Conservation (phyloP, 2,329 filamentous ascomycete genomes). For the Penicillium sp. region DNA sequence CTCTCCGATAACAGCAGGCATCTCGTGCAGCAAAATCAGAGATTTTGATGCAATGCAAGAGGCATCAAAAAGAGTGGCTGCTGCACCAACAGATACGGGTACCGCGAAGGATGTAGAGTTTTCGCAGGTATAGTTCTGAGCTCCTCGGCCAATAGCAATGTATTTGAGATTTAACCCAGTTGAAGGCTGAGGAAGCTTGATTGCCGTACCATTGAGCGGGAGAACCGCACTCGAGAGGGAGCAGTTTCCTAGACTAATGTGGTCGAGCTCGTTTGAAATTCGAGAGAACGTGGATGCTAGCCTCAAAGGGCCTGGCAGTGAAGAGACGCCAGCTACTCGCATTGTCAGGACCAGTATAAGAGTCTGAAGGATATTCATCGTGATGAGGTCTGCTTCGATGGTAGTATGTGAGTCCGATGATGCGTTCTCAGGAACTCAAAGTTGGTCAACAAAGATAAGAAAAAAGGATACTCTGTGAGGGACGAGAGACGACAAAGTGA, state of each 20-base stretch:
- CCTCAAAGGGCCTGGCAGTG: constrained; percentile 15
- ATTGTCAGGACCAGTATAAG: constrained; percentile 1
- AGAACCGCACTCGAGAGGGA: constrained; percentile 12
- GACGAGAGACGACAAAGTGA: neutral
- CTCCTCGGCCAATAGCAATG: constrained; percentile 49
- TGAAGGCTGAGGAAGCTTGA: constrained; percentile 31
- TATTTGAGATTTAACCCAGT: constrained; percentile 39
- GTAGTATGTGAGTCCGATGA: neutral
- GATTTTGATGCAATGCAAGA: constrained; percentile 38
- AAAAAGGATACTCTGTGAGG: neutral
- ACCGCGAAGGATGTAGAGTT: constrained; percentile 4
- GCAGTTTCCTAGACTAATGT: constrained; percentile 25
- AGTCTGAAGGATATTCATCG: constrained; percentile 3
- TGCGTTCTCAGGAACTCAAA: neutral
- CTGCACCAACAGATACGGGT: constrained; percentile 44
- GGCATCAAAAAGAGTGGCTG: constrained; percentile 47
- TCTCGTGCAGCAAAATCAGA: constrained; percentile 28
- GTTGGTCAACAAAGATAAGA: neutral
- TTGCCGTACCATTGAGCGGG: constrained; percentile 18
- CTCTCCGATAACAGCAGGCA: constrained; percentile 22
- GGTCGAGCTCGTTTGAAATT: constrained; percentile 21
- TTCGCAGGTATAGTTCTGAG: constrained; percentile 48
- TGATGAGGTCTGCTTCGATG: neutral
- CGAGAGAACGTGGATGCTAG: constrained; percentile 16
- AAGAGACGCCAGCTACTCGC: neutral